Conservation (phyloP, 176 grass and related monocot genomes). For the Microstegium vimineum region DNA sequence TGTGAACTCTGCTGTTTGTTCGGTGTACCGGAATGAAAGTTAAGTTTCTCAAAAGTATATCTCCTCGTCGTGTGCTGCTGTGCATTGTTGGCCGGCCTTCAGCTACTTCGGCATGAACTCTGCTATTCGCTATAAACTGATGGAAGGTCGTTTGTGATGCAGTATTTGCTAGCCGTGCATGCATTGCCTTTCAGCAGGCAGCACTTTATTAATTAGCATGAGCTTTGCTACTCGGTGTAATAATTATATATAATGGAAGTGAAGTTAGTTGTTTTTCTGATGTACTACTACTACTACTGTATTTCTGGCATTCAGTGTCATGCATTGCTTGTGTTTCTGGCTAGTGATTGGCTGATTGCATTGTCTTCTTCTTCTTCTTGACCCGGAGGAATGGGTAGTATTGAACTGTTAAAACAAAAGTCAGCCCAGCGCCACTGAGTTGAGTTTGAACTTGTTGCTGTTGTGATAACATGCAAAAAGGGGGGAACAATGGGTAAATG, state of each 20-base stretch:
- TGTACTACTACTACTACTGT: no score
- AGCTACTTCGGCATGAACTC: background rate
- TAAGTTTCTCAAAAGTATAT: no score
- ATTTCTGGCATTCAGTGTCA: background rate
- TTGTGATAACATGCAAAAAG: background rate
- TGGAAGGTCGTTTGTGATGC: background rate
- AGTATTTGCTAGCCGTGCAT: background rate
- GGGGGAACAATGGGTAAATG: background rate
- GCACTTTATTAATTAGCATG: background rate
- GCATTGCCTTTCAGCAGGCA: background rate
- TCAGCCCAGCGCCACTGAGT: background rate
- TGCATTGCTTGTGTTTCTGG: background rate
- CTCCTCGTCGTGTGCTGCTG: no score
- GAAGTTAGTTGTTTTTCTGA: background rate
- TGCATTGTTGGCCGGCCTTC: no score
- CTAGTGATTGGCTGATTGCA: no score
- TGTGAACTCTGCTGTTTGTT: no score
- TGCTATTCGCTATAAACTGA: background rate
- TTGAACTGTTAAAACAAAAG: background rate
- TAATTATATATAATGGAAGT: background rate
- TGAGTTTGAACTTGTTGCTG: background rate
- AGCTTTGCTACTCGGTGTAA: background rate
- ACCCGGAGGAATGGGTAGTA: background rate
- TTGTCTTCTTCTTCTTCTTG: background rate
- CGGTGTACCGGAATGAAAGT: no score